Base-by-base conservation (phyloP, 768 basidiomycete species). In the Kwoniella heveanensis region DNA sequence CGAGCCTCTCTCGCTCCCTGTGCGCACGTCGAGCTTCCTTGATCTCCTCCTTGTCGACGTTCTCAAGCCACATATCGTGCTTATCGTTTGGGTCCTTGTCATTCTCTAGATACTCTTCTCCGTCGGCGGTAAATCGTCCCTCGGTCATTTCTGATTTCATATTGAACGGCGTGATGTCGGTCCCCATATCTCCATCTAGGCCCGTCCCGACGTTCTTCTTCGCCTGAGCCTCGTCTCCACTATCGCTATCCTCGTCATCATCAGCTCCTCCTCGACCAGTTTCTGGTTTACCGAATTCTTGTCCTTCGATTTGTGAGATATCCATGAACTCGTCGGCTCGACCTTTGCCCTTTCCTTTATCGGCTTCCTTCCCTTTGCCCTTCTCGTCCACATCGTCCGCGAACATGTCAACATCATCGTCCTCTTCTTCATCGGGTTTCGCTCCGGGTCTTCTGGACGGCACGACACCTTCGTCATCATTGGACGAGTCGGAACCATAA, bases 141-240 rank as follows among this genome's bases (percentile, higher is more conserved):
- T 98, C 95, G 75, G 92, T 89, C 89, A 98, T 94, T 84, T 99
- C 96, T 72, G 91, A 89, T 67, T 93, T 88, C 95, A 99, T 98
- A 80, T 99, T 95, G 86, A 99, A 99, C 26, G 91, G 90, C 2
- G 90, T 93, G 10, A 99, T 70, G 76, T 94, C 90, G 80, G 82
- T 95, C 1, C 95, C 96, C 95, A 99, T 97, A 52, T 75, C 73
- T 12, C 73, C 75, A 32, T 78, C 77, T 24, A 77, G 57, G 26
- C 72, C 77, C 47, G 58, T 26, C 50, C 13, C 88, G 89, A 39
- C 84, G 86, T 79, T 90, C 91, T 82, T 59, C 26, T 76, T 92
- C 89, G 73, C 93, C 89, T 74, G 92, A 88, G 68, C 86, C 60
- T 83, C 85, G 73, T 82, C 84, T 30, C 82, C 83, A 0, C 78